Percentiles rank a stretch among this genome's conserved stretches.
These are phyloP conservation scores for Coniosporium tulheliwenetii DNA, from an alignment of 2,329 filamentous ascomycete species.

Conservation along the genomic window DNA sequence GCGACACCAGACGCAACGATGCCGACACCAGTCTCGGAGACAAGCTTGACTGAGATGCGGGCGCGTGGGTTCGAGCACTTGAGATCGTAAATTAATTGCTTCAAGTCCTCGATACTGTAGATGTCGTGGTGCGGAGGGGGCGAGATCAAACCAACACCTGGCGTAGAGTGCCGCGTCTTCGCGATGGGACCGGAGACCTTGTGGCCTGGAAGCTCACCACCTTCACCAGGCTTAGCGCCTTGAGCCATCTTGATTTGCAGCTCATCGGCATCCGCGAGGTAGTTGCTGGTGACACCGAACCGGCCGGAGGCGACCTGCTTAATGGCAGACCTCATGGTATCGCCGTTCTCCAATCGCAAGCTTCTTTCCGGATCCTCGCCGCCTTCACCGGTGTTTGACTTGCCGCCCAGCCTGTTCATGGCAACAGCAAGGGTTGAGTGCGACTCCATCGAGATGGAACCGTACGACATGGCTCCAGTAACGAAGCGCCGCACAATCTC, in stretches of 20 bases:
- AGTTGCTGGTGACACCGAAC: conserved; percentile 91
- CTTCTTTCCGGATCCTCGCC: conserved; percentile 90
- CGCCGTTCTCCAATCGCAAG: conserved; percentile 72
- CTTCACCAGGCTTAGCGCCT: conserved; percentile 93
- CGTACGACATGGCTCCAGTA: conserved; percentile 96
- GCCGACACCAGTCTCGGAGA: conserved; percentile 92
- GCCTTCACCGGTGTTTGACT: conserved; percentile 96
- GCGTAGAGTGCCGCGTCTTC: conserved; percentile 86
- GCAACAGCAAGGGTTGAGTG: conserved; percentile 91
- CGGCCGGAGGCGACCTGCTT: conserved; percentile 94
- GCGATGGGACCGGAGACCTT: conserved; percentile 93
- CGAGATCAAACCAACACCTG: conserved; percentile 89
- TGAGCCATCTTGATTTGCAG: conserved; percentile 99
- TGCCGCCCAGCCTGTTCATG: conserved; percentile 92
- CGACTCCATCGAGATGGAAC: conserved; percentile 96
- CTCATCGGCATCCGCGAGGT: conserved; percentile 88
- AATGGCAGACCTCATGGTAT: conserved; percentile 94
- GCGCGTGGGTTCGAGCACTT: conserved; percentile 92
- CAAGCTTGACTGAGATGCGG: conserved; percentile 89
- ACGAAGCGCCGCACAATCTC: conserved; percentile 94
- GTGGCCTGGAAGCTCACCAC: conserved; percentile 91
- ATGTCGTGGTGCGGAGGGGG: conserved; percentile 96
- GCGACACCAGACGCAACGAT: conserved; percentile 96
- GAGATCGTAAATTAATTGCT: conserved; percentile 93
- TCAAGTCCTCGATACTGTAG: conserved; percentile 95